phyloP scores from a whole-genome alignment of 805 yeast species.

The Candida morakotiae region DNA sequence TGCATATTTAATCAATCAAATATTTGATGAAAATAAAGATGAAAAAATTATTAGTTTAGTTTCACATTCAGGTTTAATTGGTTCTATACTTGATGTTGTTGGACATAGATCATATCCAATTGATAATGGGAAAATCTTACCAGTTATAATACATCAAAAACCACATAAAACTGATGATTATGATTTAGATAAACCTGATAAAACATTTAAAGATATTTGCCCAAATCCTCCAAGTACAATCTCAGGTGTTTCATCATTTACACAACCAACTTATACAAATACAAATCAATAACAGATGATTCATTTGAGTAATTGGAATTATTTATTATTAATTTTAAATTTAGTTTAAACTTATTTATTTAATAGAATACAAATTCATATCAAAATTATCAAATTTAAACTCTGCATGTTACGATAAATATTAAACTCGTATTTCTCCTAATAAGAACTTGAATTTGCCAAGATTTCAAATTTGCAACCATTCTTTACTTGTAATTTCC shows the following conservation, averaged over 20 bases:
- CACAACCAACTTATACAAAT: neutral
- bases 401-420: too few species aligned
- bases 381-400: too few species aligned
- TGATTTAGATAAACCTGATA: slow-evolving; percentile 11
- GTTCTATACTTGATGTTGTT: slow-evolving; percentile 20
- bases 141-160: slow-evolving; percentile 26
- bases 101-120: slow-evolving; percentile 21
- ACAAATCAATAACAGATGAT: slow-evolving; percentile 1
- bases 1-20: slow-evolving; percentile 20
- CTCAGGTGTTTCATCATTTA: slow-evolving; percentile 1
- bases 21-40: slow-evolving; percentile 18
- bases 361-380: too few species aligned
- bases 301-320: neutral
- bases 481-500: too few species aligned
- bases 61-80: slow-evolving; percentile 26
- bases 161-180: slow-evolving; percentile 5
- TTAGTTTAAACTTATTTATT: too few species aligned
- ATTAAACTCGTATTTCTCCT: too few species aligned
- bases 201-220: slow-evolving; percentile 11
- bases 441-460: too few species aligned
- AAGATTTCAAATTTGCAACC: too few species aligned
- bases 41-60: slow-evolving; percentile 21
- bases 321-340: too few species aligned
- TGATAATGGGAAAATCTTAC: slow-evolving; percentile 22
- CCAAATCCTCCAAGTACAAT: slow-evolving; percentile 6